Evolutionary conservation across 208 protist species (phyloP), one percentile per base, ranked within the genome.

Genomic region (Trypanosoma scelopori): DNA sequence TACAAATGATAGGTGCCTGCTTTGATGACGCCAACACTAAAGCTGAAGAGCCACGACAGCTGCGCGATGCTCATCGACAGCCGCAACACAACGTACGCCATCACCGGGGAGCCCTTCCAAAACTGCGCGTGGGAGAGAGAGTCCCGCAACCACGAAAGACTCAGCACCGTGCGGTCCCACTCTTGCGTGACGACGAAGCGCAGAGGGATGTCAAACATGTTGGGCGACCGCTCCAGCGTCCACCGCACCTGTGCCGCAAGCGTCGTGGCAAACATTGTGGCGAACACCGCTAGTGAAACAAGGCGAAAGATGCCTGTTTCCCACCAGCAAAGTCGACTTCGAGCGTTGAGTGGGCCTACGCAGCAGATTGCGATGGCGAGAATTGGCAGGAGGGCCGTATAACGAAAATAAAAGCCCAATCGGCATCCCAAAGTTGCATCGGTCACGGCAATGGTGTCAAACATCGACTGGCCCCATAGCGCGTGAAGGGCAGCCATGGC

Each of bases 1-100:
- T 56, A 62, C 0, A 62, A 41, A 42, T 70, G 65, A 30, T 62
- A 62, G 4, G 52, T 51, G 5, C 65, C 65, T 16, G 65, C 53
- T 30, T 53, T 60, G 13, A 61, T 43, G 20, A 30, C 37, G 32
- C 55, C 46, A 1, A 70, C 28, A 11, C 46, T 22, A 61, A 18
- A 48, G 12, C 27, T 22, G 51, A 70, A 52, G 22, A 70, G 15
- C 65, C 65, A 70, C 5, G 65, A 47, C 15, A 70, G 52, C 23
- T 56, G 41, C 0, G 65, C 28, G 9, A 45, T 16, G 45, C 65
- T 70, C 23, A 70, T 28, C 20, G 65, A 70, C 4, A 70, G 65
- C 0, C 50, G 51, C 35, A 70, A 42, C 2, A 60, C 20, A 6
- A 52, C 41, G 52, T 62, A 70, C n/a, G 16, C 49, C 13, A 70